Base-by-base conservation (phyloP, 176 grass and related monocot species). In the Aegilops umbellulata region DNA sequence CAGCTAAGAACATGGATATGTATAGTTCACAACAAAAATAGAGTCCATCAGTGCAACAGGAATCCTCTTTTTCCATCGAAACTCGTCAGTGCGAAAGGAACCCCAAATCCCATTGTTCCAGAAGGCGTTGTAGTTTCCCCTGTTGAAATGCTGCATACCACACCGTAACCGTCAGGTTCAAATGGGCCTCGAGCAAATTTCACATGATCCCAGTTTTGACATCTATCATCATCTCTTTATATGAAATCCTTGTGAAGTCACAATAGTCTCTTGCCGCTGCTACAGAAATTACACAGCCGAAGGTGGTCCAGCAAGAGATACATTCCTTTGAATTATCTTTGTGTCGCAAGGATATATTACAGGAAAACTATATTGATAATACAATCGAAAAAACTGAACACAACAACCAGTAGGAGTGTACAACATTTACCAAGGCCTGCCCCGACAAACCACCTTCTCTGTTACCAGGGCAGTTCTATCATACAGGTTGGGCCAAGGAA, bases 371-470 rank as follows among this genome's bases (percentile, higher is more conserved):
- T 78, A 39, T 15, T 41, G 39, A 46, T 27, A 65, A 49, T 47
- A 81, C 61, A 31, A 49, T 67, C 25, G 4, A 19, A 29, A 25
- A 80, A 30, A 80, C 60, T 20, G 15, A 65, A 66, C 14, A 79
- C 14, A 79, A 44, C 23, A 42, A 20, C 78, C 60, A 22, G 3
- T 13, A 80, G 41, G 36, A 13, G 38, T 80, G 26, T 81, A 66
- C 78, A 66, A 66, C 79, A 81, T 81, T 66, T 63, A 49, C 39
- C 19, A 46, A 47, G 61, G 39, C 41, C 61, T 66, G 26, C 12
- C 79, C 25, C 10, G 2, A 64, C 1, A 8, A 42, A 46, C 25
- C 39, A 42, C 78, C 26, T 65, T 65, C 25, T 31, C 10, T 31
- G n/a, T 80, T 67, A 29, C 39, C 17, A 65, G 19, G 26, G 42